Evolutionary conservation across 306 rosid species (phyloP), one percentile per base, ranked within the genome.

Genomic region (Pterocarpus macrocarpus): DNA sequence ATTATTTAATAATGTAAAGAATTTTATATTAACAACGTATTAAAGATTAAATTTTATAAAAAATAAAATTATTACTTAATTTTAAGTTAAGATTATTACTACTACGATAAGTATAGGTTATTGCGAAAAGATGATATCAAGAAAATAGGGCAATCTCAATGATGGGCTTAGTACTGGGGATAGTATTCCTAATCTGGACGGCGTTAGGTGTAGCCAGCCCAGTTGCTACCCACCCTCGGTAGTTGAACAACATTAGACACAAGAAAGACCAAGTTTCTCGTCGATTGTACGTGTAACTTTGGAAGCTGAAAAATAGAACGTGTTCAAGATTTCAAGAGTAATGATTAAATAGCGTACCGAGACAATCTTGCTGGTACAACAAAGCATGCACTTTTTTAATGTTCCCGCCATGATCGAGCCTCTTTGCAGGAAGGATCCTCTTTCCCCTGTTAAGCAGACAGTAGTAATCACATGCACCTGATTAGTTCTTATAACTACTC

Each of bases 361-460:
- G 63, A 63, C 80, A 17, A 34, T n/a, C 59, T 77, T 77, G 52
- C 68, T 16, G 4, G 66, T 11, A 36, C 92, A 87, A 59, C 91
- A 83, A 8, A 64, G 53, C 82, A 73, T 71, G 76, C 87, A 83
- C 55, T 80, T 83, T 50, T 32, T 81, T 4, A 89, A 57, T 38
- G 82, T 9, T 14, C 70, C 80, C 32, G 82, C 87, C 87, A 81
- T 86, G 52, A n/a, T 2, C 3, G 32, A 47, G 2, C 28, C 17
- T 11, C n/a, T 53, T 53, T 17, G 5, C 11, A 14, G 9, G 59
- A 17, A 55, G 16, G 34, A 9, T 11, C 43, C 53, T n/a, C 82
- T 56, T 9, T 16, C 16, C 3, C 73, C 71, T 75, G 41, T 72
- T 14, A 4, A 70, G 32, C 22, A n/a, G 28, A n/a, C 58, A 53